phyloP scores from a whole-genome alignment of 495 filamentous ascomycete genomes.

The Penicillium malachiteum region DNA sequence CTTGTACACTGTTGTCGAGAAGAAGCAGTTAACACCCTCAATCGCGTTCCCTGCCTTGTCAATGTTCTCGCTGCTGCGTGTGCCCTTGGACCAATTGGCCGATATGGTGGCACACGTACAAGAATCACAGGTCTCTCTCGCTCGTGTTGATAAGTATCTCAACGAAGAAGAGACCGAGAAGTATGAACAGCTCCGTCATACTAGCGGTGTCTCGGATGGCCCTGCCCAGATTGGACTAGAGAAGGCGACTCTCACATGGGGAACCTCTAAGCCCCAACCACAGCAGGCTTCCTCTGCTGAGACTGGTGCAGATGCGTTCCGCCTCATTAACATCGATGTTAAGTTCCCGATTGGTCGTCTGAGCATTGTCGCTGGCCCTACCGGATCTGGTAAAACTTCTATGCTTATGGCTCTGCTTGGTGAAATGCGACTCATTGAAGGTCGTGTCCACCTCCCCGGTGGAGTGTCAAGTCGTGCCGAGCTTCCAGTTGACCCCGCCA shows the following conservation, averaged over 20 bases:
- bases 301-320: conserved; percentile 60
- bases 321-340: conserved; percentile 75
- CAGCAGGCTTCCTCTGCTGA: conserved; percentile 21
- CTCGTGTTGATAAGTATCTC: conserved; percentile 94
- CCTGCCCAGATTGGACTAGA: conserved; percentile 76
- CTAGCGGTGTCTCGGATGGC: conserved; percentile 57
- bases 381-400: conserved; percentile 92
- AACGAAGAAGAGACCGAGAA: conserved; percentile 96
- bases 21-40: conserved; percentile 85
- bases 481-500: conserved; percentile 75
- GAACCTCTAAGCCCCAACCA: conserved; percentile 53
- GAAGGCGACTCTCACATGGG: conserved; percentile 86
- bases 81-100: conserved; percentile 92
- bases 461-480: conserved; percentile 75
- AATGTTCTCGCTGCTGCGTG: conserved; percentile 90
- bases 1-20: conserved; percentile 86
- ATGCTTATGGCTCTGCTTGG: conserved; percentile 94
- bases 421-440: conserved; percentile 88
- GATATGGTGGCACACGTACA: conserved; percentile 99
- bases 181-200: conserved; percentile 73
- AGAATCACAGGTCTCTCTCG: conserved; percentile 94
- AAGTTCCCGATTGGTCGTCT: conserved; percentile 75
- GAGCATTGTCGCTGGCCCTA: conserved; percentile 89
- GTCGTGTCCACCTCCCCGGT: conserved; percentile 79
- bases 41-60: conserved; percentile 96